Evolutionary conservation across 2,329 filamentous ascomycete genomes (phyloP).

Genomic region (Xylariales sp.): DNA sequence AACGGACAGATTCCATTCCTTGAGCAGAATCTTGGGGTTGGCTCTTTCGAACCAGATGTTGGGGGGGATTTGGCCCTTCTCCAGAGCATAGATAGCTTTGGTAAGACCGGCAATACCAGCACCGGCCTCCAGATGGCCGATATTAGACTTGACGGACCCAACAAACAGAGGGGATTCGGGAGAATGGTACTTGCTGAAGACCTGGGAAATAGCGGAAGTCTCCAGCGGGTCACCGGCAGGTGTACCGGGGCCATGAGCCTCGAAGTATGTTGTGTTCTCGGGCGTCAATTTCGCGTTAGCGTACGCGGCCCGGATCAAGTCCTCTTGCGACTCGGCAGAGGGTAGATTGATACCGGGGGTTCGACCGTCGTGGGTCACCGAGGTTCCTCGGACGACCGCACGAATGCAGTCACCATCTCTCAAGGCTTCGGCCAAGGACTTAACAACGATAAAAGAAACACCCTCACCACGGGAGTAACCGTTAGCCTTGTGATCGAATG

Average conservation of each 20-base stretch:
- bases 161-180: slow-evolving; percentile 41
- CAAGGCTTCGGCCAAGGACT: slow-evolving; percentile 59
- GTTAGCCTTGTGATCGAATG: slow-evolving; percentile 47
- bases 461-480: slow-evolving; percentile 61
- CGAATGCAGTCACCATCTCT: slow-evolving; percentile 57
- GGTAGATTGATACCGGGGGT: slow-evolving; percentile 55
- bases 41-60: slow-evolving; percentile 47
- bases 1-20: slow-evolving; percentile 47
- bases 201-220: slow-evolving; percentile 51
- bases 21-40: slow-evolving; percentile 47
- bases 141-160: slow-evolving; percentile 48
- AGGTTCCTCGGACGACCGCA: slow-evolving; percentile 54
- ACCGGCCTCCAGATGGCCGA: slow-evolving; percentile 46
- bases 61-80: slow-evolving; percentile 46
- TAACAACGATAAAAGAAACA: slow-evolving; percentile 59
- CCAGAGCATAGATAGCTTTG: slow-evolving; percentile 44
- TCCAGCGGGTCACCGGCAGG: slow-evolving; percentile 56
- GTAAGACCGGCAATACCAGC: slow-evolving; percentile 48
- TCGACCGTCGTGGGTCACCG: slow-evolving; percentile 58
- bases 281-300: slow-evolving; percentile 46
- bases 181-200: slow-evolving; percentile 46
- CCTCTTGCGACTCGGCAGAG: slow-evolving; percentile 51
- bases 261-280: slow-evolving; percentile 51
- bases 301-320: slow-evolving; percentile 52
- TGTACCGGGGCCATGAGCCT: slow-evolving; percentile 55